Evolutionary conservation across 2,329 filamentous ascomycete species (phyloP), one percentile per base, ranked within the genome.

Genomic region (Ambrosiella xylebori): DNA sequence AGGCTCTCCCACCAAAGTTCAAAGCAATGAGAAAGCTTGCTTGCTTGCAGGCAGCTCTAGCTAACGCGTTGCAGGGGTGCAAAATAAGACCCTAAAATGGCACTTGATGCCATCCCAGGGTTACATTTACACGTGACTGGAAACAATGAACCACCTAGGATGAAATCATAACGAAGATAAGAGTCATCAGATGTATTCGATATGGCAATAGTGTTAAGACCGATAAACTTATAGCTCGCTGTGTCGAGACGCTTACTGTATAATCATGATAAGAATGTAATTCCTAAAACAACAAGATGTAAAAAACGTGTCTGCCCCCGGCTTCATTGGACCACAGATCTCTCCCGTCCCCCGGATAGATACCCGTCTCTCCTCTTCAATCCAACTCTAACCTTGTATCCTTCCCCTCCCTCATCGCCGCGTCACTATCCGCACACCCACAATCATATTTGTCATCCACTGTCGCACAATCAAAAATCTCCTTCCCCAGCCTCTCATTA

Each of bases 401-500:
- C 55, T 61, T 62, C 1, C 64, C 65, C 53, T 64, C 62, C 59
- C 65, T 65, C 64, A 69, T 72, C 62, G 75, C 71, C 64, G 74
- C 73, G 15, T 75, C 74, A 61, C 82, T 80, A n/a, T 84, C 82
- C 12, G 80, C 82, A 64, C 82, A 86, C 0, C 82, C 82, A 65
- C 82, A 86, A 66, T 86, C 82, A 68, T 85, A 86, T 66, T 83
- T 82, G 64, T 85, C 82, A 13, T 81, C 81, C 65, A 86, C 82
- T 37, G 81, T 78, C 59, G 73, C 78, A 64, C 82, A 86, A 68
- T 85, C 80, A 63, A 85, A 86, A 11, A 74, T 61, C 3, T 74
- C 70, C 69, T 85, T 85, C 64, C 77, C 70, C 38, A 85, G 69
- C 58, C 80, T 71, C 69, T 78, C 74, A 65, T 86, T 86, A 59